Evolutionary conservation across 176 grass and related monocot species (phyloP).

Genomic region (Cenchrus fungigraminus): DNA sequence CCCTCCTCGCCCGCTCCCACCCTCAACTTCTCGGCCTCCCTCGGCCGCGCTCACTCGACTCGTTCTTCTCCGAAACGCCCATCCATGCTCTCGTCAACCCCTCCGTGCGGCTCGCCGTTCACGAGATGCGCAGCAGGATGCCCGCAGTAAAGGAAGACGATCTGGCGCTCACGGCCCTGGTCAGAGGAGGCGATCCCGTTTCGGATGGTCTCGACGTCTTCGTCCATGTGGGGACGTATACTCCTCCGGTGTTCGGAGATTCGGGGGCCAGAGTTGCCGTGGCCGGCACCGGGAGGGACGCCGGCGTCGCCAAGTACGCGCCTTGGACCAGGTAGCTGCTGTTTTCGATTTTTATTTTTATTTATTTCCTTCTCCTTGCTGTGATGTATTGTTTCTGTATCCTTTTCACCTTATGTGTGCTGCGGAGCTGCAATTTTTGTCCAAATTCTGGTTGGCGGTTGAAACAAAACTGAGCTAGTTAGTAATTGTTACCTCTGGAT

Average conservation of each 20-base stretch:
- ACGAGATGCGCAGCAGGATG: slow-evolving; percentile 40
- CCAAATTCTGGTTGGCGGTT: not conserved
- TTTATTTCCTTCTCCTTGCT: not conserved
- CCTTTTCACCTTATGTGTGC: not conserved
- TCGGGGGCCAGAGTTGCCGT: slow-evolving; percentile 48
- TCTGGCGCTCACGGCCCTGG: slow-evolving; percentile 65
- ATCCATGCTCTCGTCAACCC: slow-evolving; percentile 41
- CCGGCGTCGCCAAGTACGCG: slow-evolving; percentile 70
- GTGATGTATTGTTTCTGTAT: not conserved
- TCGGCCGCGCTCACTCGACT: not conserved
- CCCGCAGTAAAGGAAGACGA: slow-evolving; percentile 28
- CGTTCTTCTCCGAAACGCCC: not conserved
- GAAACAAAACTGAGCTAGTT: not conserved
- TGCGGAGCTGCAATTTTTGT: not conserved
- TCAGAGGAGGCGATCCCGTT: slow-evolving; percentile 26
- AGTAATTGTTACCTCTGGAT: not conserved
- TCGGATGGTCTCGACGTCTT: slow-evolving; percentile 49
- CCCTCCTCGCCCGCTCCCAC: slow-evolving; percentile 48
- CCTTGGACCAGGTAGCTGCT: slow-evolving; percentile 60
- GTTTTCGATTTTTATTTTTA: not conserved
- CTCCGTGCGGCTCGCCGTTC: slow-evolving; percentile 49
- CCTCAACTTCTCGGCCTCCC: slow-evolving; percentile 51
- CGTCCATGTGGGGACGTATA: slow-evolving; percentile 64
- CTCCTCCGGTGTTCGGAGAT: slow-evolving; percentile 59
- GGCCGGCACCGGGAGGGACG: slow-evolving; percentile 59